Evolutionary conservation across 1,284 basidiomycete species (phyloP), one percentile per base, ranked within the genome.

Genomic region (Ustilago hordei): DNA sequence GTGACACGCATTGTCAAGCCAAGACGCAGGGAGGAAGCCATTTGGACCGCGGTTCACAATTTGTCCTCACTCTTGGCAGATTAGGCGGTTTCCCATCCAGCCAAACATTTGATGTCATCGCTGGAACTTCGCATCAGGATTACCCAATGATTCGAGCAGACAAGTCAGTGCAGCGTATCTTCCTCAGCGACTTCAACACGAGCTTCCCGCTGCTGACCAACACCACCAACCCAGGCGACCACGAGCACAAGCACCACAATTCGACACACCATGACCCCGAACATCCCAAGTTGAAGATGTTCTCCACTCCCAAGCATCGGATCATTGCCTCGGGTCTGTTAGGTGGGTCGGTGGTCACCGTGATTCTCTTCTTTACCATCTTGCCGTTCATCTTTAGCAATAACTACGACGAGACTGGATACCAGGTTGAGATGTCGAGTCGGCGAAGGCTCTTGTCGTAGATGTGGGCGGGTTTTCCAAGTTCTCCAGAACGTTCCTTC

Each of bases 101-200:
- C 17, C 84, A 85, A 15, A 71, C 69, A 1, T 75, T 81, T 23
- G 71, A 72, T 47, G 82, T 82, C 54, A 72, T 84, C 35, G 80
- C 68, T 13, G 80, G 83, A 34, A 75, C 76, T 2, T 79, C 80
- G 23, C 84, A 85, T 58, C 83, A 84, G 47, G 84, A 85, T 69
- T 85, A 83, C 50, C 78, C 80, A 4, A 83, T 84, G 84, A 76
- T 79, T 54, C 76, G 80, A 19, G 78, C 81, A 4, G 81, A 78
- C 38, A 55, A 64, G 52, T 81, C 81, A 4, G 47, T 83, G 19
- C 61, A 78, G 13, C 75, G 73, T 48, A 60, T 84, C 41, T 85
- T 85, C 57, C 41, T 64, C 17, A 55, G 69, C 58, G 72, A 78
- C 41, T 79, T 76, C 56, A 74, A 80, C 65, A 68, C 60, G 3